Percentiles rank a stretch among this genome's conserved stretches.
phyloP scores from a whole-genome alignment of 345 rosid genomes.

The Lepidium didymum region DNA sequence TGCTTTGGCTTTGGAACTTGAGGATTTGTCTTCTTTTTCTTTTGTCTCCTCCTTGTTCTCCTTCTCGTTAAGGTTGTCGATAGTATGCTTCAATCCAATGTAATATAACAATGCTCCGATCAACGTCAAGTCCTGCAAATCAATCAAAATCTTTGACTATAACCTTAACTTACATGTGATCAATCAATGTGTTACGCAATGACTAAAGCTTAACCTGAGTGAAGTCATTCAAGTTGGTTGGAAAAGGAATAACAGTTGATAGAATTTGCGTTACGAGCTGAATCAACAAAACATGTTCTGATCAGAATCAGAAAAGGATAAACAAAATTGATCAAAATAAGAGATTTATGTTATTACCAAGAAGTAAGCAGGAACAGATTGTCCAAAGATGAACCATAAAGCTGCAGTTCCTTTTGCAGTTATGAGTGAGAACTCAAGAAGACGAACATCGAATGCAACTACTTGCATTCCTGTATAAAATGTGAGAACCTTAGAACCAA shows the following conservation, averaged over 20 bases:
- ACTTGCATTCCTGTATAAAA: constrained; percentile 30
- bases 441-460: constrained; percentile 21
- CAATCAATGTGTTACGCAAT: neutral
- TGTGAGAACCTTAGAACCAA: constrained; percentile 26
- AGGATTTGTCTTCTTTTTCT: neutral
- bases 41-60: constrained; percentile 2
- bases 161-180: neutral
- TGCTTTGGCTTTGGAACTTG: constrained; percentile 10
- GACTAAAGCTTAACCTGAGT: constrained; percentile 21
- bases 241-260: constrained; percentile 24
- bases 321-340: neutral
- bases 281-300: constrained; percentile 2
- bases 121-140: constrained; percentile 25
- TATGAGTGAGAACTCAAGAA: constrained; percentile 22
- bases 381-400: constrained; percentile 32
- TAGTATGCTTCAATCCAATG: constrained; percentile 23
- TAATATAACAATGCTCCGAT: constrained; percentile 24
- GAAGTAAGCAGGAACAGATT: constrained; percentile 27
- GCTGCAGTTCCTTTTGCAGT: constrained; percentile 23
- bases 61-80: constrained; percentile 11
- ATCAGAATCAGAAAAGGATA: neutral
- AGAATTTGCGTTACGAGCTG: constrained; percentile 26
- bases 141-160: neutral
- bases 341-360: constrained; percentile 13
- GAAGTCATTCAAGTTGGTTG: constrained; percentile 27